A percentile compares a stretch with the other conserved stretches of the same genome.
These are phyloP conservation scores for Phytopythium oedochilum DNA, from an alignment of 352 stramenopile species.

Conservation along the genomic window DNA sequence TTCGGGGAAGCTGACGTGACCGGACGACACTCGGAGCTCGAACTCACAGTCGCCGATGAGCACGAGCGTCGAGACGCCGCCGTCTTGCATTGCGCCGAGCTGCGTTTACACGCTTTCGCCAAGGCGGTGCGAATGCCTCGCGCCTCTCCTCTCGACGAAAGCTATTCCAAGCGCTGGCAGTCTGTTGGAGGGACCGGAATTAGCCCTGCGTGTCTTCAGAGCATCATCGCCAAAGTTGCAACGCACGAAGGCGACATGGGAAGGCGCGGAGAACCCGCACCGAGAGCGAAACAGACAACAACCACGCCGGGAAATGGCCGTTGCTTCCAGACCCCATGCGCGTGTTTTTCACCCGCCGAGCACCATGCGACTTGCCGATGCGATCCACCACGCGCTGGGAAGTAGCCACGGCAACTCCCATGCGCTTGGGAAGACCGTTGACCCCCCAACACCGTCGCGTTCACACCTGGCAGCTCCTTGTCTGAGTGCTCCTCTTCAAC, in stretches of 20 bases:
- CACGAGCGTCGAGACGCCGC: slow-evolving; percentile 6
- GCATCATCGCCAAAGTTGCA: no score
- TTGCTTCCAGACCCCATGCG: no score
- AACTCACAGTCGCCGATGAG: slow-evolving; percentile 6
- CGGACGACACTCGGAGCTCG: slow-evolving; percentile 1
- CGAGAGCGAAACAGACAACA: neutral
- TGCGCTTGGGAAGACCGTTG: neutral
- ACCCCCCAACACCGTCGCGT: neutral
- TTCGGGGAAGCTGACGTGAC: neutral
- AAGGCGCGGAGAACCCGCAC: slow-evolving; percentile 3
- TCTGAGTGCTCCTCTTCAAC: neutral
- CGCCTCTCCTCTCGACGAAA: no score
- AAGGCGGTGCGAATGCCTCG: neutral
- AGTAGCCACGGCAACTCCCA: neutral
- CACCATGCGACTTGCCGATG: neutral
- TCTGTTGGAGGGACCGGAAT: no score
- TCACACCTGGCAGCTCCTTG: neutral
- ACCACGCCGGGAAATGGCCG: neutral
- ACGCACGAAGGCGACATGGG: no score
- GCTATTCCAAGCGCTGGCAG: no score
- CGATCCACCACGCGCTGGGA: neutral
- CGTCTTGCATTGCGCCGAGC: neutral
- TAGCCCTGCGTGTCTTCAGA: no score
- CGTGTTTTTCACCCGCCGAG: neutral
- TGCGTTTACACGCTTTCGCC: neutral